Conservation (phyloP, 257 asterid genomes). For the Solanum ossicruentum region DNA sequence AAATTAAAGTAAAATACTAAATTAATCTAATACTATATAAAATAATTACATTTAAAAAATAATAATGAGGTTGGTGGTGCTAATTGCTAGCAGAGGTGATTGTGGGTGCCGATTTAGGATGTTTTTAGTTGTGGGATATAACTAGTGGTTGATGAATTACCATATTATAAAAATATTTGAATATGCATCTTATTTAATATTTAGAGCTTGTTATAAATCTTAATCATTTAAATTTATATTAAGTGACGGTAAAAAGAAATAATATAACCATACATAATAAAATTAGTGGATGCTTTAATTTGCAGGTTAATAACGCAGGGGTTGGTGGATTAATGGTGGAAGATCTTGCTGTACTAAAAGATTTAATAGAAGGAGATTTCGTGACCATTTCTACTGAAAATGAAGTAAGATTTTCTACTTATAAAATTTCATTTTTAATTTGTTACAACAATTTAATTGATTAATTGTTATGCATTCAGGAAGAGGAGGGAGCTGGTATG, state of each 20-base stretch:
- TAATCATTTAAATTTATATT: too few species aligned
- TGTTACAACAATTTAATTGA: background rate
- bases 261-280: too few species aligned
- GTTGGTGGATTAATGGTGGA: slow-evolving; percentile 25
- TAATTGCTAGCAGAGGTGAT: background rate
- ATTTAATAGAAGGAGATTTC: background rate
- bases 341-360: background rate
- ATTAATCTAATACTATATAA: too few species aligned
- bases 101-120: background rate
- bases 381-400: background rate
- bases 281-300: background rate
- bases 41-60: too few species aligned
- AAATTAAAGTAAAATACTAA: too few species aligned
- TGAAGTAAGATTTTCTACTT: background rate
- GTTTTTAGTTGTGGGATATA: background rate
- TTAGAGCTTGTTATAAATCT: too few species aligned
- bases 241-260: too few species aligned
- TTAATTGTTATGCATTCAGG: background rate
- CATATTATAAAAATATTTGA: too few species aligned
- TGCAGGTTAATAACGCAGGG: slow-evolving; percentile 69
- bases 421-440: too few species aligned
- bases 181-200: too few species aligned
- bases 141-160: background rate
- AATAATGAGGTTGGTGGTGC: background rate
- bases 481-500: background rate